A percentile compares a stretch with the other conserved stretches of the same genome.
These are phyloP conservation scores for Suillus bovinus DNA, from an alignment of 768 basidiomycete genomes.

Conservation along the genomic window DNA sequence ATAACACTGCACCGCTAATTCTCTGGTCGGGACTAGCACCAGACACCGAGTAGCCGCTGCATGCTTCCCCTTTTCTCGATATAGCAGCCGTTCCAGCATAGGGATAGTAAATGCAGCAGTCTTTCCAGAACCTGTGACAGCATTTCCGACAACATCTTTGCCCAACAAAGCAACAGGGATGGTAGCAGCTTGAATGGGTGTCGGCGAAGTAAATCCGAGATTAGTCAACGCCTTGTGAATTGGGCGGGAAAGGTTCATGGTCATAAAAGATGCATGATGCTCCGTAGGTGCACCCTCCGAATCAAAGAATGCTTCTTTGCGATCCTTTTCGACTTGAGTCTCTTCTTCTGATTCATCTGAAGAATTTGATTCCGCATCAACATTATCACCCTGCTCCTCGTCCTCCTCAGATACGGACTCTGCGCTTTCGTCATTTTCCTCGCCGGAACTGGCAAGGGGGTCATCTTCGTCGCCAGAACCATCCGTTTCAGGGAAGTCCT, in stretches of 20 bases:
- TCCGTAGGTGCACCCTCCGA: slow-evolving; percentile 48
- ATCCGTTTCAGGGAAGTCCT: slow-evolving; percentile 25
- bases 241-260: slow-evolving; percentile 95
- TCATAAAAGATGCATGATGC: slow-evolving; percentile 77
- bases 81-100: slow-evolving; percentile 88
- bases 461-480: slow-evolving; percentile 30
- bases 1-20: slow-evolving; percentile 94
- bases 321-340: slow-evolving; percentile 57
- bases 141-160: slow-evolving; percentile 94
- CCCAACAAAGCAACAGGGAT: slow-evolving; percentile 93
- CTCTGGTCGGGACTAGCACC: slow-evolving; percentile 91
- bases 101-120: slow-evolving; percentile 97
- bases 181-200: slow-evolving; percentile 93
- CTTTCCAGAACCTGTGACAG: slow-evolving; percentile 97
- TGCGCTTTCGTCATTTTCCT: slow-evolving; percentile 36
- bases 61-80: slow-evolving; percentile 86
- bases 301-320: slow-evolving; percentile 90
- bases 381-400: slow-evolving; percentile 28
- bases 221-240: slow-evolving; percentile 88
- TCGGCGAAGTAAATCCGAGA: slow-evolving; percentile 80
- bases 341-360: slow-evolving; percentile 64
- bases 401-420: slow-evolving; percentile 33
- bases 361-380: slow-evolving; percentile 42
- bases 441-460: slow-evolving; percentile 34
- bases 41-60: slow-evolving; percentile 88